Percentiles rank a stretch among this genome's conserved stretches.
Evolutionary conservation across 495 filamentous ascomycete species (phyloP).

Genomic region (Xylaria telfairii): DNA sequence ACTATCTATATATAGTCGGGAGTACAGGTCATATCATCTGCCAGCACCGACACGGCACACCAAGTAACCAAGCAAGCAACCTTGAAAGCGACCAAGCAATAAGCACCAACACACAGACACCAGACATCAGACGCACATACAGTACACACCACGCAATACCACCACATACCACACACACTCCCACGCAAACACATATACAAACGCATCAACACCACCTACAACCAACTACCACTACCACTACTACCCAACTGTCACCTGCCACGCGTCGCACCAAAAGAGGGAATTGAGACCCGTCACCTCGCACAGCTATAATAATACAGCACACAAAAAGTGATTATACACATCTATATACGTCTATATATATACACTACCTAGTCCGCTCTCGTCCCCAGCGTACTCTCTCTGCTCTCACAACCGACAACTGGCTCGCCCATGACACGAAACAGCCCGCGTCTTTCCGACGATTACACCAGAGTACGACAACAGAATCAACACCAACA

Average conservation of each 20-base stretch:
- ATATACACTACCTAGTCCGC: background rate
- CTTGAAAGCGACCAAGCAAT: too few species aligned
- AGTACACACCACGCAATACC: too few species aligned
- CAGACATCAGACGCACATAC: too few species aligned
- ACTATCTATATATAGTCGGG: constrained; percentile 1
- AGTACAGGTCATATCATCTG: constrained; percentile 14
- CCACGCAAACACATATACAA: background rate
- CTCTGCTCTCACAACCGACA: background rate
- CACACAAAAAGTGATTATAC: background rate
- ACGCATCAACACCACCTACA: background rate
- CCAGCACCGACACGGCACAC: constrained; percentile 8
- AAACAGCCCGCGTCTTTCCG: constrained; percentile 38
- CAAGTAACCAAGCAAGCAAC: too few species aligned
- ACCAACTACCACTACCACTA: background rate
- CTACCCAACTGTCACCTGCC: constrained; percentile 25
- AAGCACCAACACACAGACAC: too few species aligned
- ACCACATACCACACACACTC: background rate
- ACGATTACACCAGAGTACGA: constrained; percentile 35
- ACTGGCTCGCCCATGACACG: constrained; percentile 35
- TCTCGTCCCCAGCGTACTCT: background rate
- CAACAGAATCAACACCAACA: background rate
- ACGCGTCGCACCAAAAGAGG: constrained; percentile 21
- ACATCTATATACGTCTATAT: background rate
- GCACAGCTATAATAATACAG: constrained; percentile 8
- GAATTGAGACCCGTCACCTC: background rate